Conservation (phyloP, 2,329 filamentous ascomycete species). For the Clathrospora elynae region DNA sequence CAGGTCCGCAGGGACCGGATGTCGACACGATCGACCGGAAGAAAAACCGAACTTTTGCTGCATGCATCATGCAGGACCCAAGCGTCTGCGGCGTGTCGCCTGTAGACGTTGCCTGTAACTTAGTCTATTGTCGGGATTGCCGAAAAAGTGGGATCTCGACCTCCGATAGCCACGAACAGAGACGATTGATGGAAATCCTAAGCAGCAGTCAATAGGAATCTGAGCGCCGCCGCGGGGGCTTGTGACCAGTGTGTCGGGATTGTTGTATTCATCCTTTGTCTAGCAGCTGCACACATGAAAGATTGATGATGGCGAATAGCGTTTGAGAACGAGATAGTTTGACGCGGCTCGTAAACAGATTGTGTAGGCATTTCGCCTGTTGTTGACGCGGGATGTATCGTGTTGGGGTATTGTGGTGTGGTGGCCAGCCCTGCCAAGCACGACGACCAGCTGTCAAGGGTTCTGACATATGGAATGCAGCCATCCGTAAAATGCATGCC, state of each 20-base stretch:
- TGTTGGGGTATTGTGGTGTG: conserved; percentile 2
- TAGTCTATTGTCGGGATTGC: conserved; percentile 30
- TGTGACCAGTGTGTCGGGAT: conserved; percentile 16
- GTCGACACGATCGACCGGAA: conserved; percentile 40
- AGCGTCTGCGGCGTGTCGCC: conserved; percentile 20
- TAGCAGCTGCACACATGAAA: neutral
- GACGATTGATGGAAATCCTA: conserved; percentile 9
- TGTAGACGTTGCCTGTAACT: conserved; percentile 10
- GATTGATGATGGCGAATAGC: conserved; percentile 2
- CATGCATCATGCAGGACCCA: conserved; percentile 32
- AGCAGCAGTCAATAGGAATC: conserved; percentile 16
- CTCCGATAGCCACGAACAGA: conserved; percentile 19
- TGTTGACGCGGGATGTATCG: conserved; percentile 4
- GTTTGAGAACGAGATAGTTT: conserved; percentile 7
- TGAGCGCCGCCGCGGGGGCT: conserved; percentile 16
- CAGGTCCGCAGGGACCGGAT: conserved; percentile 17
- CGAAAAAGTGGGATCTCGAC: conserved; percentile 14
- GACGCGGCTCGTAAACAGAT: conserved; percentile 5
- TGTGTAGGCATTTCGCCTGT: conserved; percentile 9
- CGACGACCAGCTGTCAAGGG: conserved; percentile 21
- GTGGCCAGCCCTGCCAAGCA: conserved; percentile 24
- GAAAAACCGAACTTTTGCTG: conserved; percentile 41
- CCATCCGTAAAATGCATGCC: conserved; percentile 28
- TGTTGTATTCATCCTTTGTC: conserved; percentile 11
- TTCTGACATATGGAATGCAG: conserved; percentile 32